A percentile compares a stretch with the other conserved stretches of the same genome.
These are phyloP conservation scores for Warburgia ugandensis DNA, from an alignment of 164 flowering plant species.

Conservation along the genomic window DNA sequence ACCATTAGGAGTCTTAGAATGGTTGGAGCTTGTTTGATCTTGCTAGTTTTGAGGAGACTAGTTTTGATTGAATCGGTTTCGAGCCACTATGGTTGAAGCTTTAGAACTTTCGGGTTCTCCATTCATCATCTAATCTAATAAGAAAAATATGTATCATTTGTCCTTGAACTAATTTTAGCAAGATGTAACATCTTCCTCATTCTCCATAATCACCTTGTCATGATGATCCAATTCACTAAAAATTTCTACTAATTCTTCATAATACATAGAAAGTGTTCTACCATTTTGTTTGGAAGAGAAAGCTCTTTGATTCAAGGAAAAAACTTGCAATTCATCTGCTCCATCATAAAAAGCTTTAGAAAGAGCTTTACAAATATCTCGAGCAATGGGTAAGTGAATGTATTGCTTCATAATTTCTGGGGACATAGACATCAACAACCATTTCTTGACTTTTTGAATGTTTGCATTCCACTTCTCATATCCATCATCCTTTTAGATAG, in stretches of 20 bases:
- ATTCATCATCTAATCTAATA: neutral
- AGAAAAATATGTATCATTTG: neutral
- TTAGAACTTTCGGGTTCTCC: neutral
- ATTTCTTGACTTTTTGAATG: neutral
- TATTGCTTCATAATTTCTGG: neutral
- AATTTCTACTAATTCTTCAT: constrained; percentile 6
- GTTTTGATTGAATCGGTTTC: neutral
- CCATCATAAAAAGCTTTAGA: constrained; percentile 13
- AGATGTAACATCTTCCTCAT: too few relatives aligned
- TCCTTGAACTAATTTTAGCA: neutral
- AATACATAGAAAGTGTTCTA: constrained; percentile 7
- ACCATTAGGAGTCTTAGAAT: neutral
- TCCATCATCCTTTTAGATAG: too few relatives aligned
- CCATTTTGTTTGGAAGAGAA: constrained; percentile 3
- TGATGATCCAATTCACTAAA: constrained; percentile 11
- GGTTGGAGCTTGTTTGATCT: neutral
- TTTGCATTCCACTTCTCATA: constrained; percentile 2
- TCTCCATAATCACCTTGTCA: neutral
- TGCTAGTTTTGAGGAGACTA: neutral
- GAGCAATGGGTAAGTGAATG: neutral
- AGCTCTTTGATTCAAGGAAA: too few relatives aligned
- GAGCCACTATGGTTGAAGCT: neutral
- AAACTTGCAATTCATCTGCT: neutral
- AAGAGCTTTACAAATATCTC: constrained; percentile 5
- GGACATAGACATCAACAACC: neutral